phyloP scores from a whole-genome alignment of 345 rosid species.

The Hypericum perforatum region DNA sequence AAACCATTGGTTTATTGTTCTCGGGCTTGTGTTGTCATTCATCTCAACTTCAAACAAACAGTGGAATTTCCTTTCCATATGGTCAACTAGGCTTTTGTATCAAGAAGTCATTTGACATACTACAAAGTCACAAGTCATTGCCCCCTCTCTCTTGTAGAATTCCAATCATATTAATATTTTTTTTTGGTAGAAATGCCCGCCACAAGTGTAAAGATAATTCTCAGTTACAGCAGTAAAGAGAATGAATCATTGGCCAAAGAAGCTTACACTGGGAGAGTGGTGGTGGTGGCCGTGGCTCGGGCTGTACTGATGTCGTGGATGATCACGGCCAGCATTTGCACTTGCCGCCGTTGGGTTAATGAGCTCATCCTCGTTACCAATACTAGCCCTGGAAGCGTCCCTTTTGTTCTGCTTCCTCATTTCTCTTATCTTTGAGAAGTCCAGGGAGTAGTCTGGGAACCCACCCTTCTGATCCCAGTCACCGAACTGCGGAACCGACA shows the following conservation, averaged over 20 bases:
- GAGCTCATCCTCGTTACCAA: constrained; percentile 84
- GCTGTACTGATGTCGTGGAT: constrained; percentile 24
- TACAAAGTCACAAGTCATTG: no score
- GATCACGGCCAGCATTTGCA: constrained; percentile 21
- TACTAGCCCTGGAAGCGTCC: constrained; percentile 79
- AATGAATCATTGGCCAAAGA: neutral
- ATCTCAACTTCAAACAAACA: no score
- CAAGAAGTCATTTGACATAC: no score
- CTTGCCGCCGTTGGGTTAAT: constrained; percentile 45
- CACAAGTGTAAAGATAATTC: neutral
- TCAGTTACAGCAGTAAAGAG: neutral
- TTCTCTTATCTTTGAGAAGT: constrained; percentile 86
- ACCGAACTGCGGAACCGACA: constrained; percentile 94
- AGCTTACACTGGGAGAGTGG: constrained; percentile 57
- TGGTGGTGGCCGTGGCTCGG: constrained; percentile 24
- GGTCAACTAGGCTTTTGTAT: no score
- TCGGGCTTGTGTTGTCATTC: no score
- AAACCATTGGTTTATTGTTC: no score
- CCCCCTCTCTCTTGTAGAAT: no score
- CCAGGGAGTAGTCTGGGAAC: constrained; percentile 83
- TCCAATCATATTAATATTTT: no score
- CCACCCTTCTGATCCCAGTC: constrained; percentile 94
- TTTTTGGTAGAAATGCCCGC: neutral
- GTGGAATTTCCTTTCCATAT: no score
- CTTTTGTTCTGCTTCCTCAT: constrained; percentile 93